These are phyloP conservation scores for Entomortierella chlamydospora DNA, from an alignment of 192 early-diverging fungal genomes.

Conservation along the genomic window DNA sequence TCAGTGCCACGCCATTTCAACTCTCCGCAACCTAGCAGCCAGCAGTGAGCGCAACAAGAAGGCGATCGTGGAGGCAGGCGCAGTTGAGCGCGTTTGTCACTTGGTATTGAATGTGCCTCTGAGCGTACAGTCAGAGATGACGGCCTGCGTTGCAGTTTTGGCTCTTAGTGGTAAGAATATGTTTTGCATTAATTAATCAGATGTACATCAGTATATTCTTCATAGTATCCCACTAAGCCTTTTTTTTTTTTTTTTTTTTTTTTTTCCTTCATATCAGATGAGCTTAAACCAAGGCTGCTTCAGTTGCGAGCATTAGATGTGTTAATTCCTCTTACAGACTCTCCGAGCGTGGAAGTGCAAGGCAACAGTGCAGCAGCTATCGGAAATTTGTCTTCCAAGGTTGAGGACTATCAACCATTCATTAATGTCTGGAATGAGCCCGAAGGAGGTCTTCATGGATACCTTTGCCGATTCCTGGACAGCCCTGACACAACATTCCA, in stretches of 20 bases:
- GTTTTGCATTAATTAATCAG: not conserved
- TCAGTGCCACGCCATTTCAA: conserved; percentile 88
- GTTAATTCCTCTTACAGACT: conserved; percentile 72
- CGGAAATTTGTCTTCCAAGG: conserved; percentile 75
- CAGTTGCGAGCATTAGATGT: conserved; percentile 72
- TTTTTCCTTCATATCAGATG: conserved; percentile 53
- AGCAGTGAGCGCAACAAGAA: conserved; percentile 82
- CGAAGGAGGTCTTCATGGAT: conserved; percentile 74
- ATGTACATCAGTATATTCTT: not conserved
- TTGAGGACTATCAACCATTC: conserved; percentile 74
- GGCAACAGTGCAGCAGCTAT: conserved; percentile 84
- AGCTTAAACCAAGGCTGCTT: conserved; percentile 75
- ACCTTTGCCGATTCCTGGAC: conserved; percentile 74
- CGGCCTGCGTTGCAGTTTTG: conserved; percentile 85
- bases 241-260: not conserved
- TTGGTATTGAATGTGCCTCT: conserved; percentile 66
- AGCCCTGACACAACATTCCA: conserved; percentile 77
- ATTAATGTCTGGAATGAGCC: conserved; percentile 75
- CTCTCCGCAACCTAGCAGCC: conserved; percentile 85
- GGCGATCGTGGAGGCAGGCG: conserved; percentile 79
- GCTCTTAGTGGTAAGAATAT: conserved; percentile 67
- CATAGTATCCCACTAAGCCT: not conserved
- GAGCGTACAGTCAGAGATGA: conserved; percentile 83
- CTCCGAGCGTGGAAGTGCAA: conserved; percentile 73
- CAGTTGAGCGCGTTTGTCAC: conserved; percentile 76